Conservation (phyloP, 805 yeast species). For the Wilhelminamyces savonicus region DNA sequence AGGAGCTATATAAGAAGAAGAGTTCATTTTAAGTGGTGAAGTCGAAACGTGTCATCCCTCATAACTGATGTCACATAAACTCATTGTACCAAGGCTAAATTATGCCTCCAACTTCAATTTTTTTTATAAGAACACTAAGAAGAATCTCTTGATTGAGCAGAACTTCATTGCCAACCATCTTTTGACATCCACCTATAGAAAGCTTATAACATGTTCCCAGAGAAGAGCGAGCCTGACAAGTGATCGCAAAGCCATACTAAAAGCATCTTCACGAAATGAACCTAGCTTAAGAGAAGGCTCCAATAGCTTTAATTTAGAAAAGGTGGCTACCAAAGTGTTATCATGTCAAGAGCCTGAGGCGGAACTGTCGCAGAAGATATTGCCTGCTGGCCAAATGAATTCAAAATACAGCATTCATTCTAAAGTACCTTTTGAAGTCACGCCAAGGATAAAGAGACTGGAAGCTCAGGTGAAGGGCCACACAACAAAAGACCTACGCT, state of each 20-base stretch:
- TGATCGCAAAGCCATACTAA: neutral
- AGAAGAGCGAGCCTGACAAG: neutral
- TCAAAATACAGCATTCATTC: no score
- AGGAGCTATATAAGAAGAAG: no score
- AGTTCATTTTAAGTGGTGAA: no score
- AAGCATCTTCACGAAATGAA: constrained; percentile 1
- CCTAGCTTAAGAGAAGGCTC: constrained; percentile 1
- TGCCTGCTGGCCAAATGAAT: neutral
- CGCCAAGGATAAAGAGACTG: no score
- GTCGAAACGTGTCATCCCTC: no score
- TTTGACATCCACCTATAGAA: constrained; percentile 4
- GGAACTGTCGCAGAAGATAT: constrained; percentile 12
- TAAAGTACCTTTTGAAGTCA: no score
- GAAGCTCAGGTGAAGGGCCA: constrained; percentile 13
- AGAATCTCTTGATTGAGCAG: constrained; percentile 20
- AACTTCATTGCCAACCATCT: constrained; percentile 29
- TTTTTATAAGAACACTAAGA: constrained; percentile 31
- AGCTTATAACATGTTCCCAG: neutral
- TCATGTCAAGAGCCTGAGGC: constrained; percentile 38
- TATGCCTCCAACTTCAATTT: constrained; percentile 24
- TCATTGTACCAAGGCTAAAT: constrained; percentile 14
- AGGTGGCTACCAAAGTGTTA: constrained; percentile 39
- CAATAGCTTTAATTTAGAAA: constrained; percentile 18
- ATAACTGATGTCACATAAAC: constrained; percentile 13
- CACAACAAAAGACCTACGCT: no score